Evolutionary conservation across 768 basidiomycete genomes (phyloP).

Genomic region (Galerina marginata): DNA sequence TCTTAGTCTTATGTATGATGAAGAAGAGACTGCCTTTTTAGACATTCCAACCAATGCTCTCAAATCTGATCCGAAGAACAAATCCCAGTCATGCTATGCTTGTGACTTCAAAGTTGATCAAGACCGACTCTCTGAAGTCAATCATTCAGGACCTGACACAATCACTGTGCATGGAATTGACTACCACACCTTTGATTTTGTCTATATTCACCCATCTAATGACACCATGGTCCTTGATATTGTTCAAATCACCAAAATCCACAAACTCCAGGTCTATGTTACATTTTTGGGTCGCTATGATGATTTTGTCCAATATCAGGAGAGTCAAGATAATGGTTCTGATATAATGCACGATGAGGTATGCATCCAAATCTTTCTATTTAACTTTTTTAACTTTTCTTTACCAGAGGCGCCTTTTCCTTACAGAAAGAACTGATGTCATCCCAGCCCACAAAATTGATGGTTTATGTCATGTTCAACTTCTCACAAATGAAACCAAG

Average conservation of each 20-base stretch:
- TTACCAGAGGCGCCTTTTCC: conserved; percentile 48
- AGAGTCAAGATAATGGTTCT: not conserved
- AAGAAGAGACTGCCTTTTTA: conserved; percentile 49
- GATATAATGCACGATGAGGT: conserved; percentile 49
- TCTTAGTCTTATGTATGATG: conserved; percentile 57
- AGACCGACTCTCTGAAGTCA: conserved; percentile 27
- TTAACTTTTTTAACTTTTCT: not conserved
- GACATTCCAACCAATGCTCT: conserved; percentile 43
- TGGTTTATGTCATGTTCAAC: conserved; percentile 58
- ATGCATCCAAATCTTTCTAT: conserved; percentile 20
- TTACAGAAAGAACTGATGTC: conserved; percentile 32
- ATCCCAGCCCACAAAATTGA: conserved; percentile 48
- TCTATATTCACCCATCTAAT: conserved; percentile 53
- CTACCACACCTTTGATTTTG: conserved; percentile 67
- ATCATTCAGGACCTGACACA: conserved; percentile 39
- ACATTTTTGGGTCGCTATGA: conserved; percentile 53
- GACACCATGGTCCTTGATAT: conserved; percentile 46
- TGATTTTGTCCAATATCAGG: conserved; percentile 33
- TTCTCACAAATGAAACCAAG: conserved; percentile 35
- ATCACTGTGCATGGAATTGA: conserved; percentile 41
- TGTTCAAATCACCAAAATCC: conserved; percentile 57
- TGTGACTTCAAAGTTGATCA: conserved; percentile 45
- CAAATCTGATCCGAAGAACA: conserved; percentile 1
- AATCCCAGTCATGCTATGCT: conserved; percentile 47
- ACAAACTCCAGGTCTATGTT: conserved; percentile 39